These are phyloP conservation scores for Penicillium chermesinum DNA, from an alignment of 495 filamentous ascomycete species.

Conservation along the genomic window DNA sequence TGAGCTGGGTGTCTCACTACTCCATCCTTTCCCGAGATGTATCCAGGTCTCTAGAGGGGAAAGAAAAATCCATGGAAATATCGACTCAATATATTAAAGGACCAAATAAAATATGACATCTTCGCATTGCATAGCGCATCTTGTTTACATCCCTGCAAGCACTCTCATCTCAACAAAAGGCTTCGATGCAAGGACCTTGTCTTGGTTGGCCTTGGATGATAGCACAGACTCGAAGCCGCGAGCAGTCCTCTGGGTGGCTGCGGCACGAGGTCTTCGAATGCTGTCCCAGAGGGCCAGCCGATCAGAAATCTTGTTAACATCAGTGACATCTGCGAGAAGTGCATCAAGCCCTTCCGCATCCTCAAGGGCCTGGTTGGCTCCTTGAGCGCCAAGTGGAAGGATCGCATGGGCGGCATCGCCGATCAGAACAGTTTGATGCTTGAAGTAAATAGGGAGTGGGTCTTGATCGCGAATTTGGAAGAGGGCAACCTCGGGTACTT, in stretches of 20 bases:
- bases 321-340: background rate
- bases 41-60: too few species aligned
- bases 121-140: too few species aligned
- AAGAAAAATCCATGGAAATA: too few species aligned
- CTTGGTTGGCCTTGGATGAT: background rate
- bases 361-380: slow-evolving; percentile 6
- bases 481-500: too few species aligned
- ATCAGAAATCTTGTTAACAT: background rate
- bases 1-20: too few species aligned
- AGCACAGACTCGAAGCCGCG: background rate
- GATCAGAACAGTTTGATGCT: slow-evolving; percentile 1
- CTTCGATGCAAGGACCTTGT: background rate
- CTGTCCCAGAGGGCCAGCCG: background rate
- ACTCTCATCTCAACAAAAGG: background rate
- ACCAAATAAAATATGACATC: too few species aligned
- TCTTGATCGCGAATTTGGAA: too few species aligned
- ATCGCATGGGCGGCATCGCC: slow-evolving; percentile 7
- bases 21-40: too few species aligned
- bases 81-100: too few species aligned
- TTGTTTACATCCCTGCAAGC: too few species aligned
- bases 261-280: background rate
- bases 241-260: background rate
- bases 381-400: slow-evolving; percentile 5
- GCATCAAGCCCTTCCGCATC: background rate
- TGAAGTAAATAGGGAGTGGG: background rate